A percentile compares a stretch with the other conserved stretches of the same genome.
phyloP scores from a whole-genome alignment of 176 grass and related monocot genomes.

The Bothriochloa decipiens region DNA sequence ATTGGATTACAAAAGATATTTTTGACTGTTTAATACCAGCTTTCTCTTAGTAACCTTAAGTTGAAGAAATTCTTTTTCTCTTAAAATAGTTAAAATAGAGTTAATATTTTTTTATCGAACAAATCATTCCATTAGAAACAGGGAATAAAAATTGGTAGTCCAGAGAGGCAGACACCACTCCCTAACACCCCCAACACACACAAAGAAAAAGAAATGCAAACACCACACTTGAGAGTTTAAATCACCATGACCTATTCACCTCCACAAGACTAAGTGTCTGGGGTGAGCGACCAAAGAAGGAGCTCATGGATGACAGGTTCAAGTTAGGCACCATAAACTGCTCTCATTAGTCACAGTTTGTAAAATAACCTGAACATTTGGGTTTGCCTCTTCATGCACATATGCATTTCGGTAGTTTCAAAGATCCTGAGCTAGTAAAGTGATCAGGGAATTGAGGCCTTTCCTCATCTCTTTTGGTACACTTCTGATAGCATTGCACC shows the following conservation, averaged over 20 bases:
- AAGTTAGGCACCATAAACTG: not conserved
- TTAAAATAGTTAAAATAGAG: not conserved
- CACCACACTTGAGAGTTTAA: not conserved
- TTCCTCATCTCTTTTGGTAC: not conserved
- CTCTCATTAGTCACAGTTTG: not conserved
- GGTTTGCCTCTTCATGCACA: not conserved
- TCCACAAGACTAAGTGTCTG: not conserved
- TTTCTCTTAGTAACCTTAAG: not conserved
- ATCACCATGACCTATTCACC: not conserved
- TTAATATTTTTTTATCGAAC: constrained; percentile 5
- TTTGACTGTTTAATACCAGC: not conserved
- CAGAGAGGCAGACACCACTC: not conserved
- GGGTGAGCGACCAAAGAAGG: not conserved
- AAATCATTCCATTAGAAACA: not conserved
- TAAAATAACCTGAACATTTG: not conserved
- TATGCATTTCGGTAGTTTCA: not conserved
- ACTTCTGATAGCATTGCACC: not conserved
- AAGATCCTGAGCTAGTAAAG: not conserved
- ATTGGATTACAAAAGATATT: not conserved
- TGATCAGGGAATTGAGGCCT: not conserved
- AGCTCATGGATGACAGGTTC: not conserved
- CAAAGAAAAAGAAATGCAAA: not conserved
- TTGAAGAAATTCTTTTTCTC: not conserved
- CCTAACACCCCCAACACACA: not conserved
- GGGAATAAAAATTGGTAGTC: not conserved